phyloP scores from a whole-genome alignment of 176 grass and related monocot species.

The Carex littledalei region DNA sequence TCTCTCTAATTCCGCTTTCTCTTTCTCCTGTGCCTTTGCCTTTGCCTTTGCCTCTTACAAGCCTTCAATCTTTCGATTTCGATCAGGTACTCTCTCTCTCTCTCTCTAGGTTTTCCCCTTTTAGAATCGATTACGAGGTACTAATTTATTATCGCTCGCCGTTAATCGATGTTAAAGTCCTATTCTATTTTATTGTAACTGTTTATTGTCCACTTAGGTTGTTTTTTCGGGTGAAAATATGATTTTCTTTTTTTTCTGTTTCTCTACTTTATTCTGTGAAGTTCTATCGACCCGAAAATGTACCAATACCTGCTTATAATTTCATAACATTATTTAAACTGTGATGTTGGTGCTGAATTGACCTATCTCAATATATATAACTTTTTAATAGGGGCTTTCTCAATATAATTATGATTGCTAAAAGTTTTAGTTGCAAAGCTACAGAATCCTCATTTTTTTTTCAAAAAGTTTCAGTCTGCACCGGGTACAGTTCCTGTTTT shows the following conservation, averaged over 20 bases:
- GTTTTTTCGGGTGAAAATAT: slow-evolving; percentile 3
- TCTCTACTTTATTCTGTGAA: not conserved
- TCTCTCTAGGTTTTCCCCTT: slow-evolving; percentile 4
- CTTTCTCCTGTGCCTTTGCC: not conserved
- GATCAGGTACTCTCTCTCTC: slow-evolving; percentile 22
- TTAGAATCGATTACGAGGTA: not conserved
- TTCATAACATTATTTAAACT: not conserved
- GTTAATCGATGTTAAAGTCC: not conserved
- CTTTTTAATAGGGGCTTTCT: not conserved
- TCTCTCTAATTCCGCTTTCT: not conserved
- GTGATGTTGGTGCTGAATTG: not conserved
- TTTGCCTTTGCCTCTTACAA: not conserved
- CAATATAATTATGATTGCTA: not conserved
- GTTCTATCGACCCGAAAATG: not conserved
- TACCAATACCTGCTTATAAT: not conserved
- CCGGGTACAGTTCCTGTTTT: not conserved
- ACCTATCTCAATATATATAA: not conserved
- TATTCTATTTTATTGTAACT: not conserved
- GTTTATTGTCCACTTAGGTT: not conserved
- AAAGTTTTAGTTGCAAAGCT: not conserved
- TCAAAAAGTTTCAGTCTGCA: not conserved
- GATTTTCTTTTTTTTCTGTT: not conserved
- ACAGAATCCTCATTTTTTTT: not conserved
- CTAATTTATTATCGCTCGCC: not conserved
- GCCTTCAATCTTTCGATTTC: slow-evolving; percentile 6